Evolutionary conservation across 345 rosid species (phyloP).

Genomic region (Adansonia digitata): DNA sequence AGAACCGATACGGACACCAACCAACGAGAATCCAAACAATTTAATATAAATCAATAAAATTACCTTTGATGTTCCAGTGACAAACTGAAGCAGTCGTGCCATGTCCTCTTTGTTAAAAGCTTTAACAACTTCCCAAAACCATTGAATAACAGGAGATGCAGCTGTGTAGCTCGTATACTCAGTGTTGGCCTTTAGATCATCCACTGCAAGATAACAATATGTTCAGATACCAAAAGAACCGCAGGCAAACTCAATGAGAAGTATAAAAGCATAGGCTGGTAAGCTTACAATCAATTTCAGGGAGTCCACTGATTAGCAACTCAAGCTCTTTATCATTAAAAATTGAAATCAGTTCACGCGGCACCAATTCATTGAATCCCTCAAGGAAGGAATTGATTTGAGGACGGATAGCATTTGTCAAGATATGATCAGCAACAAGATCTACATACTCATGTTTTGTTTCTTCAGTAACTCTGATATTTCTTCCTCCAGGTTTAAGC

Average conservation of each 20-base stretch:
- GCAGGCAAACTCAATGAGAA: constrained; percentile 5
- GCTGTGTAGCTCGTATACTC: constrained; percentile 84
- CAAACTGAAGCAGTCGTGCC: constrained; percentile 93
- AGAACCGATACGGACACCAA: not conserved
- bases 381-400: constrained; percentile 86
- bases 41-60: not conserved
- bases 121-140: constrained; percentile 97
- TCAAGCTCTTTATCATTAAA: constrained; percentile 99
- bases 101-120: constrained; percentile 90
- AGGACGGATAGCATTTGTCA: constrained; percentile 96
- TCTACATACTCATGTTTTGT: constrained; percentile 97
- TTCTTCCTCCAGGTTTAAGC: constrained; percentile 96
- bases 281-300: constrained; percentile 96
- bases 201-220: constrained; percentile 45
- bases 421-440: constrained; percentile 91
- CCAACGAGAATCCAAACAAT: not conserved
- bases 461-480: constrained; percentile 89
- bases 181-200: constrained; percentile 76
- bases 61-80: constrained; percentile 97
- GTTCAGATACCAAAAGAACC: constrained; percentile 7
- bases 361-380: constrained; percentile 79
- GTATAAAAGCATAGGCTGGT: constrained; percentile 1
- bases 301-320: constrained; percentile 96
- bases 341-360: constrained; percentile 75
- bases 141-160: constrained; percentile 78